A percentile compares a stretch with the other conserved stretches of the same genome.
Evolutionary conservation across 2,329 filamentous ascomycete genomes (phyloP).

Genomic region (Talaromyces sp.): DNA sequence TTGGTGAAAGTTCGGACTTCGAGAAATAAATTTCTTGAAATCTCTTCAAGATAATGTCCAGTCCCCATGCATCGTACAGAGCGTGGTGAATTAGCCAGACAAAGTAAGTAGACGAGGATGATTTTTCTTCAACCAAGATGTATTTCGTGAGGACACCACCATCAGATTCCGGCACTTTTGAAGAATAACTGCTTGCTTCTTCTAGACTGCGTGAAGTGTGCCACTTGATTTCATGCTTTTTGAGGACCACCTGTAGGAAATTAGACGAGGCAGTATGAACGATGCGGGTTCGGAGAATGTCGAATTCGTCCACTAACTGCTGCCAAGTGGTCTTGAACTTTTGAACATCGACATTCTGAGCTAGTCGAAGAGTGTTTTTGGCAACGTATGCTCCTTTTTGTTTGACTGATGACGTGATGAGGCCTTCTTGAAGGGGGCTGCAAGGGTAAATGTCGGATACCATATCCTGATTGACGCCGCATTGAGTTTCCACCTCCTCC

Average conservation of each 20-base stretch:
- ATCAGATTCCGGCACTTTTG: conserved; percentile 27
- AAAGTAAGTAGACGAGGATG: conserved; percentile 31
- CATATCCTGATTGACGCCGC: conserved; percentile 21
- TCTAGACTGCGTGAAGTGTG: conserved; percentile 22
- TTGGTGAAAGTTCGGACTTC: background rate
- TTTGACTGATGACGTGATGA: conserved; percentile 46
- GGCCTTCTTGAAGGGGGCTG: conserved; percentile 40
- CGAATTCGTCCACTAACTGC: conserved; percentile 37
- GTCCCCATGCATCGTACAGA: conserved; percentile 20
- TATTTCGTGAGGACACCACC: conserved; percentile 31
- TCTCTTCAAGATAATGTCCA: conserved; percentile 32
- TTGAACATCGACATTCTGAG: conserved; percentile 31
- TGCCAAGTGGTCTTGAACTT: conserved; percentile 46
- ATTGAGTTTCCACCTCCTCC: conserved; percentile 26
- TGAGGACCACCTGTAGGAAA: conserved; percentile 38
- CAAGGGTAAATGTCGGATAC: conserved; percentile 40
- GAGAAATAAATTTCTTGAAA: conserved; percentile 32
- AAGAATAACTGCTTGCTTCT: conserved; percentile 19
- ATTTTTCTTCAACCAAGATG: conserved; percentile 26
- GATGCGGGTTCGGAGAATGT: conserved; percentile 47
- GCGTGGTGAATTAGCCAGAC: conserved; percentile 38
- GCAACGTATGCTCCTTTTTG: conserved; percentile 46
- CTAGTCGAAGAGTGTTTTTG: conserved; percentile 39
- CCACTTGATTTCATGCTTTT: conserved; percentile 32
- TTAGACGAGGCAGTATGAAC: conserved; percentile 33